Base-by-base conservation (phyloP, 768 basidiomycete species). In the Mycena vitilis region DNA sequence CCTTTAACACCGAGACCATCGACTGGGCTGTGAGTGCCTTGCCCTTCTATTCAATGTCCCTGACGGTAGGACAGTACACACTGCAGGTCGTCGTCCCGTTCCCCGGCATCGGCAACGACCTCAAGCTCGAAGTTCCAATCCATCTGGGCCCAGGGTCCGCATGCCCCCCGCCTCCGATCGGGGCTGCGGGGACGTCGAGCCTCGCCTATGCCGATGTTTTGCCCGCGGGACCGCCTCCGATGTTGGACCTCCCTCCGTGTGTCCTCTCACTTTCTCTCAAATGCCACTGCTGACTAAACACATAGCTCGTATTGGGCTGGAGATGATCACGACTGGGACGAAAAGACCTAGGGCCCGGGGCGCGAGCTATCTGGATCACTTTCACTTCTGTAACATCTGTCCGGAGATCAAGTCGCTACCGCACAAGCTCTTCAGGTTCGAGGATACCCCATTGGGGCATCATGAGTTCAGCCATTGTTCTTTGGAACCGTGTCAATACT, bases 91-190 rank as follows among this genome's bases (percentile, higher is more conserved):
- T 30, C 48, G 30, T 52, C 1, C 64, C 64, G 36, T 72, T 72
- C 47, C 71, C 67, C 7, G 71, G 71, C 4, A 18, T 69, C 15
- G 71, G 71, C 8, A 72, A 72, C 53, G 45, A 69, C 56, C 67
- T 72, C 8, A 65, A 69, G 52, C 47, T 69, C 34, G 52, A 69
- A 36, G 25, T 72, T 37, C 71, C 71, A 18, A 47, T 72, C 8
- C 71, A 66, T 22, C 59, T 72, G 52, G 45, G 65, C 12, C 63
- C 71, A 5, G 64, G 67, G 36, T 37, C 40, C 15, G 54, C 63
- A 15, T 63, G 47, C 20, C 71, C 71, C 30, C 67, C 67, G 8
- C 63, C 66, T 8, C 59, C 54, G 15, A 59, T 52, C 13, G 59
- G 47, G 42, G 58, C 58, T 52, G 40, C 44, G n/a, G 58, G 58